Conservation (phyloP, 176 grass and related monocot genomes). For the Secale cereale region DNA sequence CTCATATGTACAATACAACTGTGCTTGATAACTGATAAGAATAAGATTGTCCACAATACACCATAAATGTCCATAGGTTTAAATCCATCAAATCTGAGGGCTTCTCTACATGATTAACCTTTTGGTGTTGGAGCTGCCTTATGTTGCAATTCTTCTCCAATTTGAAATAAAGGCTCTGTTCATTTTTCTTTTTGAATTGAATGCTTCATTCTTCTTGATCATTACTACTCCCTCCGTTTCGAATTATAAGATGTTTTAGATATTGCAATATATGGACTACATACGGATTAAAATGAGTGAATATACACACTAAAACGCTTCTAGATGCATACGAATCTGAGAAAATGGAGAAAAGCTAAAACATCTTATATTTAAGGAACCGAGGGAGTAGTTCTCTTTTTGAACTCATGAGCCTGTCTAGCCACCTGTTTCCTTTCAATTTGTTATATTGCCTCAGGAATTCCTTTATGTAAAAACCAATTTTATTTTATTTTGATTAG, state of each 20-base stretch:
- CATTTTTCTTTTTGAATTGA: neutral
- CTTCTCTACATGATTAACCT: conserved; percentile 1
- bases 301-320: too few relatives aligned
- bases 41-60: neutral
- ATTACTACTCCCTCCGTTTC: neutral
- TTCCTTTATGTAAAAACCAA: neutral
- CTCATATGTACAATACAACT: neutral
- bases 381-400: neutral
- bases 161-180: neutral
- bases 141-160: neutral
- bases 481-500: neutral
- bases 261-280: too few relatives aligned
- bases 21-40: neutral
- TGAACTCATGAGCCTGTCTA: conserved; percentile 16
- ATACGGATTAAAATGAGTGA: too few relatives aligned
- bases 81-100: neutral
- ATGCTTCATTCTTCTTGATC: neutral
- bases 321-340: too few relatives aligned
- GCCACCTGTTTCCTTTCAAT: neutral
- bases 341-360: too few relatives aligned
- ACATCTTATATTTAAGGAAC: too few relatives aligned
- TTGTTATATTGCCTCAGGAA: neutral
- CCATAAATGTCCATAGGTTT: neutral
- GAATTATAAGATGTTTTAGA: too few relatives aligned
- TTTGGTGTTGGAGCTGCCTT: neutral